Percentiles rank a stretch among this genome's conserved stretches.
Conservation (phyloP, 2,329 filamentous ascomycete genomes). For the Teratosphaeria zuluensis region DNA sequence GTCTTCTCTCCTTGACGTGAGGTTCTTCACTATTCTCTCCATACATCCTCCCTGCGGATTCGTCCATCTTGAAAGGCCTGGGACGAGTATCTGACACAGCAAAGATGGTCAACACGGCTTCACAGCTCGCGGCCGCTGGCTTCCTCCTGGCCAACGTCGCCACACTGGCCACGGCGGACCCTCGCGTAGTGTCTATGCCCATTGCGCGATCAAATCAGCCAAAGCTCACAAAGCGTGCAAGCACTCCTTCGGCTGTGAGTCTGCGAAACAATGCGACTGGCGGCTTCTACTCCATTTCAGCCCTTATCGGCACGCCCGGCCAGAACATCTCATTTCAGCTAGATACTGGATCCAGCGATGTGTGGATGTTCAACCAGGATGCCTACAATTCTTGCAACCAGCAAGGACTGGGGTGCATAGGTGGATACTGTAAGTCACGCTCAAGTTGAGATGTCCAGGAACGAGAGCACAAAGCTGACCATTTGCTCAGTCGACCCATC, state of each 20-base stretch:
- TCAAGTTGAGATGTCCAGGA: background rate
- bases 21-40: background rate
- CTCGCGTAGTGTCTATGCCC: background rate
- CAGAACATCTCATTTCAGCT: constrained; percentile 48
- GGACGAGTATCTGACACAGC: background rate
- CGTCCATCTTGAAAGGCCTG: background rate
- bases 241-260: background rate
- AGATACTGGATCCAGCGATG: constrained; percentile 54
- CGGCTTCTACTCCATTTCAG: background rate
- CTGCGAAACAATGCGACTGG: background rate
- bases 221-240: background rate
- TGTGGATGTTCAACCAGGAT: constrained; percentile 39
- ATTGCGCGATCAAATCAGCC: background rate
- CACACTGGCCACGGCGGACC: background rate
- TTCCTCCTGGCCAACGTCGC: background rate
- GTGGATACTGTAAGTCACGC: background rate
- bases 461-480: constrained; percentile 10
- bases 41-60: background rate
- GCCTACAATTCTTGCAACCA: constrained; percentile 5
- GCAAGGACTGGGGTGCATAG: background rate
- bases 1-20: background rate
- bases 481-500: constrained; percentile 18
- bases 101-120: background rate
- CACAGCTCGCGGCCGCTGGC: background rate
- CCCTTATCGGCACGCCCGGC: constrained; percentile 43